These are phyloP conservation scores for Puccinellia tenuiflora DNA, from an alignment of 176 grass and related monocot genomes.

Conservation along the genomic window DNA sequence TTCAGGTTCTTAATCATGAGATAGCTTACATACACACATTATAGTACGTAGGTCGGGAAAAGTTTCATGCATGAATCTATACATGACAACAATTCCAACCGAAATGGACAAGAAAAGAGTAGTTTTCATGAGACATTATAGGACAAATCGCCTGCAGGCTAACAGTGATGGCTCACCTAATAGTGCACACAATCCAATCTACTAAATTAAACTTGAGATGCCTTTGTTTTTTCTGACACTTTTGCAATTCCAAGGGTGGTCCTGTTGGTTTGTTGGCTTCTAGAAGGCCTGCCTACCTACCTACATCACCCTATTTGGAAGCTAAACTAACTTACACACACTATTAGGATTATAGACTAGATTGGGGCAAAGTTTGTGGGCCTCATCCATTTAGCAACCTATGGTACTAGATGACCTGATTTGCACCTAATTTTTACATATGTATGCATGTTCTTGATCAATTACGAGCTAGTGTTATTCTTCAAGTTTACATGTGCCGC, in stretches of 20 bases:
- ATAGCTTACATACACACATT: neutral
- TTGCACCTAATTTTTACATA: neutral
- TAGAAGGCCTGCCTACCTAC: conserved; percentile 37
- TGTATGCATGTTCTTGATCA: neutral
- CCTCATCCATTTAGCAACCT: conserved; percentile 21
- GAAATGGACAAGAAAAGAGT: conserved; percentile 14
- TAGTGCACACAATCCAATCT: conserved; percentile 20
- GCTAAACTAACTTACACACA: conserved; percentile 22
- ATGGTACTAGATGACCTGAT: neutral
- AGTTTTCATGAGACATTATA: conserved; percentile 15
- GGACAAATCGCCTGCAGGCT: conserved; percentile 9
- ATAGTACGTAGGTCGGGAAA: neutral
- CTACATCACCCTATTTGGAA: conserved; percentile 25
- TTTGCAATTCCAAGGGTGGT: conserved; percentile 4
- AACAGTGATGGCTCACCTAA: conserved; percentile 36
- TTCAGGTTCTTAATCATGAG: neutral
- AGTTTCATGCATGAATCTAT: neutral
- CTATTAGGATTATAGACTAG: neutral
- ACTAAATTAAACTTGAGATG: conserved; percentile 7
- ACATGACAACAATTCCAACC: neutral
- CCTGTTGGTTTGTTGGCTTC: conserved; percentile 39
- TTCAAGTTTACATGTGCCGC: neutral
- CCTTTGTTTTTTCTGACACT: conserved; percentile 16
- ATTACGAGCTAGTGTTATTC: neutral
- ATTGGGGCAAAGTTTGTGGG: neutral